phyloP scores from a whole-genome alignment of 129 eudicot genomes.

The Dittrichia graveolens region DNA sequence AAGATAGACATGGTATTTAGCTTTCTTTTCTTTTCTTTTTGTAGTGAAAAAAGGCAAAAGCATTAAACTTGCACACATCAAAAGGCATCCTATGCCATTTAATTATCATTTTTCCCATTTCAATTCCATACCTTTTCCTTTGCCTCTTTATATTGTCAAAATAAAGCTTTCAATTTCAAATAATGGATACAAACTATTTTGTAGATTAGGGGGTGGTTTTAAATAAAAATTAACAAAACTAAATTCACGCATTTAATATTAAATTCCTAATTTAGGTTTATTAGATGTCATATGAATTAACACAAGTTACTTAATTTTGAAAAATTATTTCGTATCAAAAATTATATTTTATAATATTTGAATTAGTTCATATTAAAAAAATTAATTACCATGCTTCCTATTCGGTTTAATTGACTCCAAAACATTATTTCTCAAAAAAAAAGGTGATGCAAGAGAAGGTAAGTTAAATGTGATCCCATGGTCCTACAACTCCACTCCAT shows the following conservation, averaged over 20 bases:
- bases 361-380: not conserved
- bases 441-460: not conserved
- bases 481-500: conserved; percentile 41
- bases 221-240: not conserved
- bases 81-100: conserved; percentile 46
- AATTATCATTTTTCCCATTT: conserved; percentile 41
- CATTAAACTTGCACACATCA: conserved; percentile 33
- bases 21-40: conserved; percentile 11
- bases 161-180: conserved; percentile 10
- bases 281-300: too few species aligned
- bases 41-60: conserved; percentile 36
- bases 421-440: conserved; percentile 5
- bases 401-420: conserved; percentile 12
- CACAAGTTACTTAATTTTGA: too few species aligned
- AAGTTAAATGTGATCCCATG: conserved; percentile 16
- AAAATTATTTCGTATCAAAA: not conserved
- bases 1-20: conserved; percentile 16
- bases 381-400: not conserved
- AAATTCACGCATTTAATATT: too few species aligned
- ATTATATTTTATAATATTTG: not conserved
- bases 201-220: not conserved
- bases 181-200: not conserved
- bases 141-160: conserved; percentile 17
- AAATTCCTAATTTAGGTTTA: too few species aligned
- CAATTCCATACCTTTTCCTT: conserved; percentile 25